These are phyloP conservation scores for Scolecobasidium constrictum DNA, from an alignment of 2,329 filamentous ascomycete species.

Conservation along the genomic window DNA sequence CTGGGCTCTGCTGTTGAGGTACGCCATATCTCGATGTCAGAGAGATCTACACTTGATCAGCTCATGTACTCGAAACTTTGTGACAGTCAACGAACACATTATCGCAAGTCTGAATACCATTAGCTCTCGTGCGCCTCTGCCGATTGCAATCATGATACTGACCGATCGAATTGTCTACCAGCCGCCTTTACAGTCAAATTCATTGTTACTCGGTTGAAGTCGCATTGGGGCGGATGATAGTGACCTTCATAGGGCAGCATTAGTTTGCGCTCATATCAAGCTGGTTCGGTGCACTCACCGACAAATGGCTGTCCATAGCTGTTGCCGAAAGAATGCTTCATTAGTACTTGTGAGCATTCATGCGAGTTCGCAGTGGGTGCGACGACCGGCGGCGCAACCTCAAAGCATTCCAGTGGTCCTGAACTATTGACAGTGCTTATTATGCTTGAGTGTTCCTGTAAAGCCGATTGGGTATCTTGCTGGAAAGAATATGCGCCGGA, in stretches of 20 bases:
- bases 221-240: constrained; percentile 56
- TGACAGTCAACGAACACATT: not conserved
- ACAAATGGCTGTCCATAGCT: constrained; percentile 68
- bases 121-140: not conserved
- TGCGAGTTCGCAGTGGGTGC: constrained; percentile 23
- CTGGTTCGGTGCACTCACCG: constrained; percentile 36
- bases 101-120: not conserved
- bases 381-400: too few species aligned
- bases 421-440: not conserved
- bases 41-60: constrained; percentile 63
- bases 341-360: constrained; percentile 47
- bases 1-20: constrained; percentile 77
- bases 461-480: not conserved
- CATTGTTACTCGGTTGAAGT: constrained; percentile 64
- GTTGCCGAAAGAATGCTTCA: constrained; percentile 58
- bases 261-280: constrained; percentile 1
- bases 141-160: constrained; percentile 19
- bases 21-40: constrained; percentile 70
- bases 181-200: constrained; percentile 64
- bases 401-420: not conserved
- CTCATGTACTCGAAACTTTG: constrained; percentile 25
- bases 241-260: constrained; percentile 42
- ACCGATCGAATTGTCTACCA: constrained; percentile 68
- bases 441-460: not conserved
- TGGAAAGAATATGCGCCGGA: too few species aligned